Base-by-base conservation (phyloP, 345 rosid species). In the Hibiscus tridactylites region DNA sequence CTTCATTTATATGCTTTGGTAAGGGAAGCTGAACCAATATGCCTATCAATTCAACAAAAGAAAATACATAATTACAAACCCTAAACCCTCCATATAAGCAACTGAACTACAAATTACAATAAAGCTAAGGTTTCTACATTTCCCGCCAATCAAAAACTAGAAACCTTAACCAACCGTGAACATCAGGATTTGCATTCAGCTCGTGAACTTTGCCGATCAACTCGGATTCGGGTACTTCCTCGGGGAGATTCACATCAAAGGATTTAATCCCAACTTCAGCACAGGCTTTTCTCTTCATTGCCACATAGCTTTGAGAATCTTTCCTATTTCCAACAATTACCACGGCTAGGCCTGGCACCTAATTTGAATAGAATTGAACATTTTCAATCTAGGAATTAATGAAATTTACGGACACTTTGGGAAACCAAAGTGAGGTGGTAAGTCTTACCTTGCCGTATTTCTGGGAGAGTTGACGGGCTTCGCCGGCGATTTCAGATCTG, bases 311-410 rank as follows among this genome's bases (percentile, higher is more conserved):
- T 75, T 86, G 90, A 56, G 97, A 90, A 77, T 94, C 98, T 77
- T 88, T 91, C 71, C 96, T 83, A 73, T 17, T 39, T 28, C 98
- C 98, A 26, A 91, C 95, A 52, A 94, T 88, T 67, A 90, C 93
- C 15, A 94, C 96, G 3, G 96, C 97, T 74, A 94, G 76, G 54
- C 97, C 97, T 33, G 97, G 98, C 50, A 90, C 97, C 97, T 94
- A 83, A 71, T 10, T 49, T 70, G 42, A 49, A 44, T 26, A 49
- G 26, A 16, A 66, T 66, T 37, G 2, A 66, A 16, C 12, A 15
- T 28, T 66, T 17, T 37, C 57, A 15, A 28, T 66, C 58, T 39
- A 39, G 44, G 10, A 2, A 39, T 6, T 6, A 39, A 39, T 39
- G 44, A 39, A 39, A 39, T 39, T 39, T 39, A 39, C 44, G 44